Evolutionary conservation across 1,139 yeast genomes (phyloP), one percentile per base, ranked within the genome.

Genomic region (Geotrichum cucujoidarum): DNA sequence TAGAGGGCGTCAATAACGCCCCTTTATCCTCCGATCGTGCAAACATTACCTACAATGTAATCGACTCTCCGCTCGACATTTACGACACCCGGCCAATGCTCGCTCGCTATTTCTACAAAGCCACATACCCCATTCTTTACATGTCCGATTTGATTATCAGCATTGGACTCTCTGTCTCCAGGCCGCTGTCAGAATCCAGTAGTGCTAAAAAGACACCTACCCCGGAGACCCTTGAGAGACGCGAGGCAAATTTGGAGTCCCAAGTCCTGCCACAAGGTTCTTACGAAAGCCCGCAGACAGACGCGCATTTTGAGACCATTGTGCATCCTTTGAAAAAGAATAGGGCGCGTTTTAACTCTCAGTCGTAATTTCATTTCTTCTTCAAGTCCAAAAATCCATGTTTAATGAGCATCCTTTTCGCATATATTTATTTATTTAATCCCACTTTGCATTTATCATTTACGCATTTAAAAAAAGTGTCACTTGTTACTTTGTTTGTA

Each of bases 81-180:
- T 36, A 36, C 16, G 44, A 45, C 10, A 31, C 32, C 7, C 18
- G 33, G 20, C 30, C 48, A 7, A 11, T 17, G 3, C 21, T 37
- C 7, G 25, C 14, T 3, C 33, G 48, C 16, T 45, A 45, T 21
- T 31, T 39, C 22, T 36, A 40, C 17, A 32, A 34, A 22, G 35
- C 35, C 14, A 39, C 48, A 1, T 18, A 39, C 30, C 48, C 52
- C 6, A 16, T 49, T n/a, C 25, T 49, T 6, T 37, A 40, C 32
- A 16, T 49, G 14, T 49, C 52, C 4, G 52, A 49, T 30, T 34
- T 38, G 17, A 29, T 45, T 16, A 45, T 49, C 21, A 42, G 35
- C 36, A 24, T 45, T 25, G 52, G 52, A 8, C 40, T 45, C 8
- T 31, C 52, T 10, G 40, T 49, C 11, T 40, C 45, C 4, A 41